Evolutionary conservation across 2,329 filamentous ascomycete species (phyloP), one percentile per base, ranked within the genome.

Genomic region (Aspergillus ruber): DNA sequence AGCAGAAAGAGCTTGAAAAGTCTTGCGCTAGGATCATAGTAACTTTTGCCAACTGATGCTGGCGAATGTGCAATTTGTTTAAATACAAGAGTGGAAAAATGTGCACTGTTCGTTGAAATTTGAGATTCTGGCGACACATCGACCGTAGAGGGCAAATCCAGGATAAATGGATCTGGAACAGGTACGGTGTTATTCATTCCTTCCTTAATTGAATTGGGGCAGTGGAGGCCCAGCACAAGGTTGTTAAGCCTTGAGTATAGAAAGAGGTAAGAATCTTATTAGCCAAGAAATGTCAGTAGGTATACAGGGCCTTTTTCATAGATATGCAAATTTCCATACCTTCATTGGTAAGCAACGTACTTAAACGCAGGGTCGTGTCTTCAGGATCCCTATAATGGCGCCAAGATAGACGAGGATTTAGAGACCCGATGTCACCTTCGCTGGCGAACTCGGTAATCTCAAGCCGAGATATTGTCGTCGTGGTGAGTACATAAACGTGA

Each of bases 401-500:
- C 69, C 78, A 77, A 6, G 72, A 71, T 2, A 77, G 52, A 21
- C 74, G 54, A 39, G 73, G 60, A 12, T 58, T 56, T 10, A 73
- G 56, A n/a, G 63, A 51, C 21, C 55, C 53, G 3, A 50, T 36
- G 35, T 60, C 52, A 18, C 50, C 27, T 23, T 50, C 47, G 42
- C 55, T 56, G 17, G 47, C 41, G 20, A 50, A 43, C 35, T 64
- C 56, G 6, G 53, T 60, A 15, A 77, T 53, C 46, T 69, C 63
- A 47, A 78, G 57, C 56, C 75, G 67, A 21, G 75, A 61, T 3
- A 84, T 54, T 42, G 70, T 71, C 4, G 68, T 71, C 0, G 76
- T 76, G 1, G 80, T 83, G 42, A 83, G 58, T 29, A 83, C 64
- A 44, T 77, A 78, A 42, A 80, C 58, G 18, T 72, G 68, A 23